Conservation (phyloP, 179 eudicot genomes). For the Heliamphora pulchella region DNA sequence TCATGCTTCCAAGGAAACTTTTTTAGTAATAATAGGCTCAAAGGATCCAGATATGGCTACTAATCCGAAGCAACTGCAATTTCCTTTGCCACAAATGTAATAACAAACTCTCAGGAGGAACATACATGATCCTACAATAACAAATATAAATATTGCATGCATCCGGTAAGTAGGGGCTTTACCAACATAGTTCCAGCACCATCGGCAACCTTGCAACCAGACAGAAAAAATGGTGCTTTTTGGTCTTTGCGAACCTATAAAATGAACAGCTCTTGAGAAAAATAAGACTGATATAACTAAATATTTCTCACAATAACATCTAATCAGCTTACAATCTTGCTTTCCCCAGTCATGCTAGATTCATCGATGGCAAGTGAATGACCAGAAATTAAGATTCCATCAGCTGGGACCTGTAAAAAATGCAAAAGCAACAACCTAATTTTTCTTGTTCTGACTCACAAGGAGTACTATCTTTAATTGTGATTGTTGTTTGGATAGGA, state of each 20-base stretch:
- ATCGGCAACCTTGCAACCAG: constrained; percentile 95
- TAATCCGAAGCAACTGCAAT: neutral
- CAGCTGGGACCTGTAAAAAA: constrained; percentile 69
- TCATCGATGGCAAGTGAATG: constrained; percentile 85
- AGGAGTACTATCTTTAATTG: neutral
- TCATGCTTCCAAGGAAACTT: constrained; percentile 1
- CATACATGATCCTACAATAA: constrained; percentile 11
- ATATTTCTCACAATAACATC: constrained; percentile 17
- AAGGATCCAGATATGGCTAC: neutral
- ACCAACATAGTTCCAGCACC: constrained; percentile 93
- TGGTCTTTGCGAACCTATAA: constrained; percentile 63
- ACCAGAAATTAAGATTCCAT: constrained; percentile 66
- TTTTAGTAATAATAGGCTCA: neutral
- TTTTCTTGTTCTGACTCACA: constrained; percentile 1
- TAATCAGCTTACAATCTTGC: constrained; percentile 73
- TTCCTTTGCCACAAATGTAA: neutral
- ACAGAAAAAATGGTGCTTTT: constrained; percentile 66
- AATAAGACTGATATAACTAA: constrained; percentile 4
- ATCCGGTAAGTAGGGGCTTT: constrained; percentile 17
- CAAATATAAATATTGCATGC: neutral
- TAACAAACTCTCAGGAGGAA: neutral
- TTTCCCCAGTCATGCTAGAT: constrained; percentile 98
- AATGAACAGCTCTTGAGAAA: constrained; percentile 18
- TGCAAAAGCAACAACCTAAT: constrained; percentile 5
- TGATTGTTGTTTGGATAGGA: neutral